These are phyloP conservation scores for Plantago major DNA, from an alignment of 257 asterid genomes.

Conservation along the genomic window DNA sequence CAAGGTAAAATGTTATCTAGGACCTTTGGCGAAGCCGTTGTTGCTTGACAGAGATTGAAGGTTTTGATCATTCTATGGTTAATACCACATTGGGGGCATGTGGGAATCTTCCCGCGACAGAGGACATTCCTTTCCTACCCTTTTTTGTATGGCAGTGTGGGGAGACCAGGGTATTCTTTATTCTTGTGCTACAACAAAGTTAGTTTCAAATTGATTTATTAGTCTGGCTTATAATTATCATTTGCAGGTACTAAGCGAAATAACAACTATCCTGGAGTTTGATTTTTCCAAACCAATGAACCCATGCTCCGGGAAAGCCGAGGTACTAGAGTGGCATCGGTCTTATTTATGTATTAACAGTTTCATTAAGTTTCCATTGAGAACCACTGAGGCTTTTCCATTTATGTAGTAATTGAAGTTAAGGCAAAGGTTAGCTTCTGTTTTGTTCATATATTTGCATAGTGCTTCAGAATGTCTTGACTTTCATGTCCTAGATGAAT, in stretches of 20 bases:
- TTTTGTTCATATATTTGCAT: background rate
- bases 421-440: background rate
- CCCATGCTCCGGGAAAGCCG: conserved; percentile 63
- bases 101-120: conserved; percentile 64
- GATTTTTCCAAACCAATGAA: conserved; percentile 62
- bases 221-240: background rate
- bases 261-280: conserved; percentile 63
- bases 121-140: conserved; percentile 63
- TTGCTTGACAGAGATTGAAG: conserved; percentile 74
- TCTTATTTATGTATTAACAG: background rate
- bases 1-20: conserved; percentile 33
- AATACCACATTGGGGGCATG: conserved; percentile 82
- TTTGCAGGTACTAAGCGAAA: conserved; percentile 66
- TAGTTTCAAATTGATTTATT: background rate
- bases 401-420: background rate
- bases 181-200: background rate
- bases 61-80: conserved; percentile 71
- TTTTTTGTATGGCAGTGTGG: conserved; percentile 83
- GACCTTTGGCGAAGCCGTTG: conserved; percentile 87
- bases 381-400: background rate
- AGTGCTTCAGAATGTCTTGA: background rate
- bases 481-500: too few species aligned
- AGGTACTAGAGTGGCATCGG: conserved; percentile 36
- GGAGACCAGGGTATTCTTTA: conserved; percentile 59
- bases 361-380: background rate